phyloP scores from a whole-genome alignment of 306 rosid genomes.

The Astragalus membranaceus region DNA sequence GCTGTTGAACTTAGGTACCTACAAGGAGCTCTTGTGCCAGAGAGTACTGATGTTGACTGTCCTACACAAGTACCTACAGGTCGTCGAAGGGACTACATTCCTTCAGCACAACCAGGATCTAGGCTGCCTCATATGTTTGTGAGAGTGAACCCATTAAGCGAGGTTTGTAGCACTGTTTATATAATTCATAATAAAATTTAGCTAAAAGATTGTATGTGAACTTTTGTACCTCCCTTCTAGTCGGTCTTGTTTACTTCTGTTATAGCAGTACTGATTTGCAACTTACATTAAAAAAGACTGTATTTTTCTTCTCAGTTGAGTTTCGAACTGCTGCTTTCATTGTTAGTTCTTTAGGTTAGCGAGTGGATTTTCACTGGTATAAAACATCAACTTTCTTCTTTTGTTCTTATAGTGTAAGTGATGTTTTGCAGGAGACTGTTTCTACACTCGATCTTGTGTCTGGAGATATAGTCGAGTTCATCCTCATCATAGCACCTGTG shows the following conservation, averaged over 20 bases:
- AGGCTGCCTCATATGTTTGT: conserved; percentile 87
- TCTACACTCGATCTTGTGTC: conserved; percentile 75
- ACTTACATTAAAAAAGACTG: neutral
- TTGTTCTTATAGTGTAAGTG: neutral
- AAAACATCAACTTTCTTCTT: conserved; percentile 8
- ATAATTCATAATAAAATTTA: neutral
- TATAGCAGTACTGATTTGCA: neutral
- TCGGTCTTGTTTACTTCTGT: neutral
- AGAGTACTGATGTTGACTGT: conserved; percentile 18
- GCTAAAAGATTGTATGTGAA: neutral
- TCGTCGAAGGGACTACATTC: conserved; percentile 68
- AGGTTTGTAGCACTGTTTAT: conserved; percentile 41
- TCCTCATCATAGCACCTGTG: conserved; percentile 64
- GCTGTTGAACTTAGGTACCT: conserved; percentile 48
- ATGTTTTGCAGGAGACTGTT: conserved; percentile 38
- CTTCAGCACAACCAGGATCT: conserved; percentile 78
- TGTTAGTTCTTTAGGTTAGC: neutral
- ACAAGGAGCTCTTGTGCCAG: conserved; percentile 69
- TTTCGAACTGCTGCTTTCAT: conserved; percentile 14
- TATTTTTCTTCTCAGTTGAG: neutral
- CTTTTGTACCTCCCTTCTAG: neutral
- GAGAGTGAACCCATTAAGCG: conserved; percentile 33
- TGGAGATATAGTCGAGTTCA: conserved; percentile 59
- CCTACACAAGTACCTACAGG: conserved; percentile 57
- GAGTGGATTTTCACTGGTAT: neutral